Evolutionary conservation across 768 basidiomycete genomes (phyloP), one percentile per base, ranked within the genome.

Genomic region (Pisolithus albus): DNA sequence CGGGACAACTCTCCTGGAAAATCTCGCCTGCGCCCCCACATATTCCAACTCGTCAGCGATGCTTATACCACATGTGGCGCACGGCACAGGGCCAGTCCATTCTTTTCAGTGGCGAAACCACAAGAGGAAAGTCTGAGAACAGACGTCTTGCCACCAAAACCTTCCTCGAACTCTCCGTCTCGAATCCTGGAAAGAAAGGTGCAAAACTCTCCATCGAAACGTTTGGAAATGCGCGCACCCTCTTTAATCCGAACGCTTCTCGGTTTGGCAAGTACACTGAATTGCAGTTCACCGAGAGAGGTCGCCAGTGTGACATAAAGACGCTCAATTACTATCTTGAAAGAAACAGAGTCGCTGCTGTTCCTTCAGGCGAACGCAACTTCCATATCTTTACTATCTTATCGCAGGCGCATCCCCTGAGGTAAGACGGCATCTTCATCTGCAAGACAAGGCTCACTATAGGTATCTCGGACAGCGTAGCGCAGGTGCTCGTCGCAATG

Each of bases 221-320:
- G 1, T 98, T 98, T 64, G 95, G 95, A 15, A 88, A 89, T 59
- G 90, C 94, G n/a, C 86, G 90, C 53, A 92, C 92, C 1, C 80
- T 92, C 50, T 86, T 90, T 72, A 96, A 97, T 63, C 80, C 90
- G 45, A 96, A 96, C 62, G 94, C 95, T 15, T 97, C 96, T 28
- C 86, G 92, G 45, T 96, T 95, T 64, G 96, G 95, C 51, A 93
- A 95, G 67, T 99, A 99, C 67, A 96, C 93, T 42, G 96, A 99
- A 64, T 79, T 99, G 0, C 96, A 98, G 69, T 98, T 97, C 72
- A 89, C 81, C 48, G 93, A 97, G 32, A 85, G 88, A 19, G 94
- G 94, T 7, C 79, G 93, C 4, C 71, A 97, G 0, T 83, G 76
- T 43, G 96, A 96, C 55, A 74, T 92, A 64, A 98, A 98, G 69